phyloP scores from a whole-genome alignment of 2,329 filamentous ascomycete species.

The Curvularia verruculosa region DNA sequence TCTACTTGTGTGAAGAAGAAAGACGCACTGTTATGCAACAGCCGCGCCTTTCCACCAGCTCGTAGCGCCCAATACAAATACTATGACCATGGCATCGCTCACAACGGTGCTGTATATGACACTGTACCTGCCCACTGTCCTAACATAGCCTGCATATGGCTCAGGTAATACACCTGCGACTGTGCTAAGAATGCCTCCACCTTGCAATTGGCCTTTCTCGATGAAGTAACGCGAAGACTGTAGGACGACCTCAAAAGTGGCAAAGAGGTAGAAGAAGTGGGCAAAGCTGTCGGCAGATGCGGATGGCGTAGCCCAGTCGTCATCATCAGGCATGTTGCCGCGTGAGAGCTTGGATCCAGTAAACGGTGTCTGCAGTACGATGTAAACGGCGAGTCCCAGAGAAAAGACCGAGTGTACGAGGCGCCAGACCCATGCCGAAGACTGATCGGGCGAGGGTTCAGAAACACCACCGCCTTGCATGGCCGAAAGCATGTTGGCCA shows the following conservation, averaged over 20 bases:
- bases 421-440: slow-evolving; percentile 67
- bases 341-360: slow-evolving; percentile 69
- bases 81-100: slow-evolving; percentile 73
- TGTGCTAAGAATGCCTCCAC: slow-evolving; percentile 67
- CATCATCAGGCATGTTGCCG: slow-evolving; percentile 30
- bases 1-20: slow-evolving; percentile 2
- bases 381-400: slow-evolving; percentile 71
- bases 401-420: slow-evolving; percentile 76
- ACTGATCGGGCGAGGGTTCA: slow-evolving; percentile 48
- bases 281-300: slow-evolving; percentile 52
- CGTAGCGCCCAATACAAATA: slow-evolving; percentile 73
- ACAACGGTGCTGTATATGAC: slow-evolving; percentile 75
- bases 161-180: slow-evolving; percentile 70
- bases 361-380: slow-evolving; percentile 71
- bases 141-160: slow-evolving; percentile 66
- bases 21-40: slow-evolving; percentile 26
- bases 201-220: slow-evolving; percentile 65
- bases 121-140: slow-evolving; percentile 67
- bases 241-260: slow-evolving; percentile 74
- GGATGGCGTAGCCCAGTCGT: slow-evolving; percentile 41
- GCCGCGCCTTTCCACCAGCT: slow-evolving; percentile 56
- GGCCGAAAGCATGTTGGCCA: slow-evolving; percentile 53
- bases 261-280: slow-evolving; percentile 80
- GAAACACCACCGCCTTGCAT: slow-evolving; percentile 53
- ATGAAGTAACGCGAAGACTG: slow-evolving; percentile 74